Evolutionary conservation across 345 rosid genomes (phyloP).

Genomic region (Brassica juncea): DNA sequence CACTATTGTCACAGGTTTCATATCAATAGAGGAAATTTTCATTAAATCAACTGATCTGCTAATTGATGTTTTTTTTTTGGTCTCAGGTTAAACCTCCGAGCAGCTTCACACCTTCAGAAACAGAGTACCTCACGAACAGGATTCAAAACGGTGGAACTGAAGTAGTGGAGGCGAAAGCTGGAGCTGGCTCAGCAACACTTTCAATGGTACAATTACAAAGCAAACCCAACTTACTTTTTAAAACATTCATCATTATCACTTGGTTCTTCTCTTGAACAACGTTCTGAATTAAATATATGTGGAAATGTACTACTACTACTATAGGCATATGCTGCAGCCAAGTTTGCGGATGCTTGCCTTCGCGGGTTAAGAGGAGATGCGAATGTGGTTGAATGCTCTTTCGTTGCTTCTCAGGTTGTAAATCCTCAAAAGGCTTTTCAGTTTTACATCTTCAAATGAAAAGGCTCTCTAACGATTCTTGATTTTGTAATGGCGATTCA

Average conservation of each 20-base stretch:
- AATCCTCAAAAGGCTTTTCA: constrained; percentile 3
- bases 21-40: background rate
- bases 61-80: background rate
- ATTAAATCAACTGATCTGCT: constrained; percentile 6
- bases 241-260: background rate
- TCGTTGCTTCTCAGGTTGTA: constrained; percentile 64
- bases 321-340: constrained; percentile 82
- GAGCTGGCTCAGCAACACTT: constrained; percentile 79
- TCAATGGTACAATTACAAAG: constrained; percentile 55
- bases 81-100: constrained; percentile 71
- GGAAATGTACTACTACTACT: background rate
- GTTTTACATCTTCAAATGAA: background rate
- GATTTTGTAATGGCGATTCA: constrained; percentile 7
- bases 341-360: constrained; percentile 83
- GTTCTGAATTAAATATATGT: background rate
- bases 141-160: constrained; percentile 89
- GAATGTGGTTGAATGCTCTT: constrained; percentile 59
- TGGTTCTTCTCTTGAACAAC: background rate
- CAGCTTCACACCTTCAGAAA: constrained; percentile 64
- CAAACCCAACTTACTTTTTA: constrained; percentile 3
- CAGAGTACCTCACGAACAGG: constrained; percentile 66
- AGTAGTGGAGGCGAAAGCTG: constrained; percentile 92
- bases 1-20: constrained; percentile 83
- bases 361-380: constrained; percentile 80
- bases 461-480: background rate